A percentile compares a stretch with the other conserved stretches of the same genome.
Conservation (phyloP, 306 rosid genomes). For the Prunus persica region Prunus_persica_NCBIv2 NC_034009.1:30814501-30815000, state of each 20-base stretch:
- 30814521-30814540: background rate
- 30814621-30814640: no score
- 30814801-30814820: background rate
- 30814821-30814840: background rate
- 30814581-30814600: no score
- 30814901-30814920: background rate
- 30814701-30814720: no score
- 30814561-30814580: no score
- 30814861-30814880: background rate
- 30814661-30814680: no score
- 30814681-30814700: no score
- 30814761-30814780: no score
- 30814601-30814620: no score
- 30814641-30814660: no score
- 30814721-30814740: no score
- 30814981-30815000: background rate
- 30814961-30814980: slow-evolving; percentile 5
- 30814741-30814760: no score
- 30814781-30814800: background rate
- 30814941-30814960: background rate
- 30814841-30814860: background rate
- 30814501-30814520: background rate
- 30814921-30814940: background rate
- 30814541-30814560: background rate
- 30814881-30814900: background rate